Base-by-base conservation (phyloP, 2,329 filamentous ascomycete species). In the Trichoderma oligosporum region DNA sequence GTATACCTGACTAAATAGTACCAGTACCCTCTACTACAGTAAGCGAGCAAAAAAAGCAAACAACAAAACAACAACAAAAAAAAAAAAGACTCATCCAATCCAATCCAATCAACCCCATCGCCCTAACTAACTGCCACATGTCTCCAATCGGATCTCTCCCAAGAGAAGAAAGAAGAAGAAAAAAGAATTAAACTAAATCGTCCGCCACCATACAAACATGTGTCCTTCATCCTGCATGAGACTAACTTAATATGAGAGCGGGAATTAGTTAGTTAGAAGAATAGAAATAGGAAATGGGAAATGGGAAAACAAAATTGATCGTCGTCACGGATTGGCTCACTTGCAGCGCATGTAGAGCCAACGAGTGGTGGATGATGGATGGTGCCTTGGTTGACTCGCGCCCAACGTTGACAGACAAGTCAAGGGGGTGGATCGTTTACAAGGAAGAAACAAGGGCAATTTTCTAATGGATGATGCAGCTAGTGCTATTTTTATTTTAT, bases 61-160 rank as follows among this genome's bases (percentile, higher is more conserved):
- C n/a, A n/a, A n/a, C n/a, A n/a, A n/a, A n/a, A n/a, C n/a, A n/a
- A n/a, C 27, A 12, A 20, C n/a, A 29, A 29, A 33, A 7, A 36
- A 16, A 22, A 16, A 36, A 29, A 33, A 36, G 9, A 18, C 7
- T 7, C 25, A 42, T 33, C 33, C 42, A 27, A 42, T 42, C 12
- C 20, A 42, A 20, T 22, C 49, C 27, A 31, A 31, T 53, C 49
- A 7, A 44, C 22, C 20, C 51, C 51, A 22, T 35, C n/a, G 6
- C 31, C 41, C 22, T 27, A 7, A 12, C 41, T n/a, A n/a, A n/a
- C n/a, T n/a, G n/a, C n/a, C n/a, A n/a, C 41, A 4, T 20, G 7
- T 29, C 39, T 41, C 52, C 52, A 55, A 46, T 46, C 52, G 52
- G 52, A 55, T 46, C 31, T 22, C 52, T 29, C 33, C 33, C 52